Percentiles rank a stretch among this genome's conserved stretches.
phyloP scores from a whole-genome alignment of 1,284 basidiomycete genomes.

The Austroboletus rostrupii region DNA sequence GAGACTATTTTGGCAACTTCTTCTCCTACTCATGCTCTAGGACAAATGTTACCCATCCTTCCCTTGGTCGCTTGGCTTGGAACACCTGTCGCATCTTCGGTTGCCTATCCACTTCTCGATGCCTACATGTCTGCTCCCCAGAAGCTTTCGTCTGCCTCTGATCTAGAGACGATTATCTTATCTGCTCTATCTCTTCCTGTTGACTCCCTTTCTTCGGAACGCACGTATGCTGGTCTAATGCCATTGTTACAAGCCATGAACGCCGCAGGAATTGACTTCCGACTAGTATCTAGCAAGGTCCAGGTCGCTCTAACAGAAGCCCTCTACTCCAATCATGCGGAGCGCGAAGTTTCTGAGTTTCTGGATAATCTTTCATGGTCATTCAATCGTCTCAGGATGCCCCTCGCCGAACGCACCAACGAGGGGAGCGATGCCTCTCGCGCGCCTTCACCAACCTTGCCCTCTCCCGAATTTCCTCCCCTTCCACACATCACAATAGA shows the following conservation, averaged over 20 bases:
- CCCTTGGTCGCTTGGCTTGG: constrained; percentile 18
- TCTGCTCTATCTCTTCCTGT: constrained; percentile 24
- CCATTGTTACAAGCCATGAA: constrained; percentile 22
- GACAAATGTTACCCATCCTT: constrained; percentile 12
- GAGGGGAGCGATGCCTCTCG: constrained; percentile 7
- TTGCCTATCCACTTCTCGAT: constrained; percentile 23
- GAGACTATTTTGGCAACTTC: constrained; percentile 7
- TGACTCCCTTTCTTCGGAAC: constrained; percentile 4
- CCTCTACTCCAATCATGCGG: constrained; percentile 19
- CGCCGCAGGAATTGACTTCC: constrained; percentile 17
- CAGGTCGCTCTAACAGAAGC: constrained; percentile 22
- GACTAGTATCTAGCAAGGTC: constrained; percentile 18
- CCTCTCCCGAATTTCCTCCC: constrained; percentile 13
- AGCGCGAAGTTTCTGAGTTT: constrained; percentile 24
- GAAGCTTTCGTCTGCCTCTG: constrained; percentile 17
- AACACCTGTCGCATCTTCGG: constrained; percentile 1
- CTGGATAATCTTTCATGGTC: constrained; percentile 17
- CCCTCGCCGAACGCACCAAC: constrained; percentile 18
- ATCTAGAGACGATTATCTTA: constrained; percentile 30
- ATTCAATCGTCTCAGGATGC: constrained; percentile 22
- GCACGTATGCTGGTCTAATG: constrained; percentile 19
- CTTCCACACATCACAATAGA: constrained; percentile 21
- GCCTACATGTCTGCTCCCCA: constrained; percentile 29
- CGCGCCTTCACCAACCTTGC: constrained; percentile 6
- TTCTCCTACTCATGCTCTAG: constrained; percentile 5